Evolutionary conservation across 768 basidiomycete species (phyloP).

Genomic region (Holtermanniella nyarrowii): DNA sequence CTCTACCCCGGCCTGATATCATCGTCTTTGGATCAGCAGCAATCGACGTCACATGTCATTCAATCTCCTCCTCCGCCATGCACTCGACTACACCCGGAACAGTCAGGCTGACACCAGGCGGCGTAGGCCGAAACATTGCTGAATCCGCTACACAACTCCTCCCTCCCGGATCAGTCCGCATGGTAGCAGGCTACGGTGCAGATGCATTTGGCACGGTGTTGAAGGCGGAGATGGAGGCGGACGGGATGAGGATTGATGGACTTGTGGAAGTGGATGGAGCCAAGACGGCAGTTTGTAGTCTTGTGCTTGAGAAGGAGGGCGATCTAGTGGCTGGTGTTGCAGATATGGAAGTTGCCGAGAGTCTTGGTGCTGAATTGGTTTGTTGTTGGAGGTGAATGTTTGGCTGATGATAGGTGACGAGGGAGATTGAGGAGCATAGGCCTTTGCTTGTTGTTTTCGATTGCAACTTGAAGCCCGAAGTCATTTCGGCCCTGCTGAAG

Average conservation of each 20-base stretch:
- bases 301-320: constrained; percentile 64
- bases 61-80: constrained; percentile 36
- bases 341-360: constrained; percentile 63
- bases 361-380: constrained; percentile 48
- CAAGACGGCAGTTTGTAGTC: constrained; percentile 73
- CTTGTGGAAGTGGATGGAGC: constrained; percentile 44
- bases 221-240: constrained; percentile 47
- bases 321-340: constrained; percentile 75
- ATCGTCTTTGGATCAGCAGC: constrained; percentile 78
- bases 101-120: constrained; percentile 65
- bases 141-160: constrained; percentile 71
- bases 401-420: constrained; percentile 45
- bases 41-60: constrained; percentile 65
- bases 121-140: constrained; percentile 90
- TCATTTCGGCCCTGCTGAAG: constrained; percentile 49
- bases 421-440: constrained; percentile 45
- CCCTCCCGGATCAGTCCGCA: constrained; percentile 41
- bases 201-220: constrained; percentile 70
- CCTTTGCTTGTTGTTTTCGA: constrained; percentile 37
- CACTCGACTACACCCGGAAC: constrained; percentile 72
- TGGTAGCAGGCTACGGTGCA: constrained; percentile 63
- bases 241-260: constrained; percentile 79
- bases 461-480: constrained; percentile 41
- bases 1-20: constrained; percentile 40
- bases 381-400: constrained; percentile 8